phyloP scores from a whole-genome alignment of 495 filamentous ascomycete species.

The Trypethelium eluteriae region DNA sequence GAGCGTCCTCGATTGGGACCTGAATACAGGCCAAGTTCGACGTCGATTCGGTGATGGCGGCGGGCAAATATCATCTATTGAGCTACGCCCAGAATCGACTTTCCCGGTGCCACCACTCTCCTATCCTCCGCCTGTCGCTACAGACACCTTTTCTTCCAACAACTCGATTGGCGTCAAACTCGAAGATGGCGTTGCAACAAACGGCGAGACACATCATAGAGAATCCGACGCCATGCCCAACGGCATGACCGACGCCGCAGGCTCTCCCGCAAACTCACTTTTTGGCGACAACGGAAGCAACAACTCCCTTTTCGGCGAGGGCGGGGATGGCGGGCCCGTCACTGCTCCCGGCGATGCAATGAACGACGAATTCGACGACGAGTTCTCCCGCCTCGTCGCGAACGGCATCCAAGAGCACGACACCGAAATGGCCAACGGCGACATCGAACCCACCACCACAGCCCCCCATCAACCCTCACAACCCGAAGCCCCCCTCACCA shows the following conservation, averaged over 20 bases:
- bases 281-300: slow-evolving; percentile 50
- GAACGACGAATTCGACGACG: slow-evolving; percentile 69
- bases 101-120: slow-evolving; percentile 67
- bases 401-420: slow-evolving; percentile 44
- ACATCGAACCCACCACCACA: background rate
- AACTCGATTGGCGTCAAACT: slow-evolving; percentile 25
- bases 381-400: slow-evolving; percentile 72
- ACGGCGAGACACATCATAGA: slow-evolving; percentile 42
- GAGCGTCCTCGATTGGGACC: slow-evolving; percentile 85
- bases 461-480: background rate
- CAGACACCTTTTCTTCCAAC: slow-evolving; percentile 63
- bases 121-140: slow-evolving; percentile 46
- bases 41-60: slow-evolving; percentile 68
- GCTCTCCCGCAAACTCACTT: slow-evolving; percentile 64
- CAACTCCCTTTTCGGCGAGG: slow-evolving; percentile 72
- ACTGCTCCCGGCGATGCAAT: slow-evolving; percentile 39
- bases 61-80: slow-evolving; percentile 79
- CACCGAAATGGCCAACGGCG: slow-evolving; percentile 33
- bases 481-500: slow-evolving; percentile 11
- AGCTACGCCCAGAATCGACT: slow-evolving; percentile 70
- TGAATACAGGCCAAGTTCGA: slow-evolving; percentile 74
- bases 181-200: slow-evolving; percentile 41
- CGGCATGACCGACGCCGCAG: slow-evolving; percentile 37
- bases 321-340: slow-evolving; percentile 45
- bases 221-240: slow-evolving; percentile 34